Evolutionary conservation across 768 basidiomycete species (phyloP), one percentile per base, ranked within the genome.

Genomic region (Rhizopogon vulgaris): DNA sequence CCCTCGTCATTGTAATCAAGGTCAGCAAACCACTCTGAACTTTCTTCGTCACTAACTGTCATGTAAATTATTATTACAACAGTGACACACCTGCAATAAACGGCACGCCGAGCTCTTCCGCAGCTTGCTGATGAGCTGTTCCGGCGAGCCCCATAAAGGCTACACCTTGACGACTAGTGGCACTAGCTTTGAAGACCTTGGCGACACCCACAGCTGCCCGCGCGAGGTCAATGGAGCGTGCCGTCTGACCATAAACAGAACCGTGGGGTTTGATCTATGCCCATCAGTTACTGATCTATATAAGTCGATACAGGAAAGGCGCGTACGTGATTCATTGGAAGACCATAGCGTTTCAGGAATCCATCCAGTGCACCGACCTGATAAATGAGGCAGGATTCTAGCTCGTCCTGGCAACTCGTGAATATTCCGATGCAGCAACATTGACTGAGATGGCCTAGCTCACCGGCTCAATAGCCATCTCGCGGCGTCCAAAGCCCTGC

Each of bases 291-390:
- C 27, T 8, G 10, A 25, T 24, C 6, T 9, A 2, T 22, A 41
- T 17, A 49, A 17, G 24, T 12, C 30, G 9, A 40, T 52, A 9
- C 15, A 3, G 25, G 8, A 4, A 18, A 57, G 10, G 32, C 10
- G 32, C 74, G 32, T 66, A 78, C 83, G 53, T 87, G 84, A 57
- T 84, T 77, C 18, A 85, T 61, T 2, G 66, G 62, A 5, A 86
- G 56, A 0, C 69, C 76, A 48, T 85, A 72, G 1, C 72, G 61
- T 40, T 75, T 78, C 49, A 87, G 67, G 63, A 86, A 85, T 0
- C 80, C 83, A 4, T 63, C 66, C 6, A 86, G 65, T 0, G 84
- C 82, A n/a, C 83, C 84, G 28, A 84, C 77, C 69, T 86, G 85
- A 58, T 84, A 85, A 4, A 80, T 71, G 53, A 85, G 79, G 60